Evolutionary conservation across 1,284 basidiomycete species (phyloP).

Genomic region (Irpex sp.): DNA sequence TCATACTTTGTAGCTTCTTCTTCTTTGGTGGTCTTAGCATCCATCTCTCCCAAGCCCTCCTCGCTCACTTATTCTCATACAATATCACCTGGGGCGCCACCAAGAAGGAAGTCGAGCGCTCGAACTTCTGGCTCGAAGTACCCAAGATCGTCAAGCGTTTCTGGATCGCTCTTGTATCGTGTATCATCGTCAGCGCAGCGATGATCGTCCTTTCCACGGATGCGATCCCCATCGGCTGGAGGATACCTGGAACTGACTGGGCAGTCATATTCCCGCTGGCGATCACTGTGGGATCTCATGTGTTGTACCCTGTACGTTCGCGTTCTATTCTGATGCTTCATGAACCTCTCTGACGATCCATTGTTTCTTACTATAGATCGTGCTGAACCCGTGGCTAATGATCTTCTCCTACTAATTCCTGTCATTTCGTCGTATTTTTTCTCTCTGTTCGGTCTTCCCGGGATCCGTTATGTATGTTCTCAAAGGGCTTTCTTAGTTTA

Average conservation of each 20-base stretch:
- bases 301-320: conserved; percentile 60
- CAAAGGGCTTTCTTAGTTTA: no score
- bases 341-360: background rate
- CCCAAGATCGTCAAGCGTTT: conserved; percentile 76
- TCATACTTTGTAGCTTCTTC: conserved; percentile 56
- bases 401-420: conserved; percentile 54
- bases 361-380: conserved; percentile 40
- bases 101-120: conserved; percentile 76
- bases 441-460: background rate
- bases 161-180: conserved; percentile 59
- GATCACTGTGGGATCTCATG: conserved; percentile 59
- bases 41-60: conserved; percentile 68
- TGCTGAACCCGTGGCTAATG: conserved; percentile 76
- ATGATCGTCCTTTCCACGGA: conserved; percentile 54
- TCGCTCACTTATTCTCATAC: conserved; percentile 81
- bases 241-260: conserved; percentile 56
- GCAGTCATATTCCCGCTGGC: conserved; percentile 66
- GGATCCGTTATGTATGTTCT: no score
- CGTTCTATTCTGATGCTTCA: conserved; percentile 8
- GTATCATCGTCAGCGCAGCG: conserved; percentile 38
- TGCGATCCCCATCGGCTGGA: conserved; percentile 58
- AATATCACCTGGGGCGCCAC: conserved; percentile 82
- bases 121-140: conserved; percentile 86
- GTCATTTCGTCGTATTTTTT: background rate
- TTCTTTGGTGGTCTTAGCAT: conserved; percentile 81